A percentile compares a stretch with the other conserved stretches of the same genome.
Conservation (phyloP, 192 early-diverging fungal genomes). For the Entrophospora sp. region DNA sequence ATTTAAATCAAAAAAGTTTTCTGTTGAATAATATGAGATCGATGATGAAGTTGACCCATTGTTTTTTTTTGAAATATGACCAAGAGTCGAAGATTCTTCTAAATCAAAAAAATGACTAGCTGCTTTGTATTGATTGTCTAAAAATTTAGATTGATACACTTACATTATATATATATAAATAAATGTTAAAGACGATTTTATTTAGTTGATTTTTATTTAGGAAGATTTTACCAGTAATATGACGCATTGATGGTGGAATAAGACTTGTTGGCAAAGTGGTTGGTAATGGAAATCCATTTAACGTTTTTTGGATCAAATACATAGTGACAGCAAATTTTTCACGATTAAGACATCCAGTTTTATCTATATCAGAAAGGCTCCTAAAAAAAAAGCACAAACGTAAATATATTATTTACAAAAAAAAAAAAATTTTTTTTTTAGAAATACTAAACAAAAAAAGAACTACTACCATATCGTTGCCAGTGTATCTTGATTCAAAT, state of each 20-base stretch:
- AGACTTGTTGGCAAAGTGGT: slow-evolving; percentile 44
- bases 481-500: slow-evolving; percentile 53
- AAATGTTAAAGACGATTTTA: slow-evolving; percentile 12
- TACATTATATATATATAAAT: not conserved
- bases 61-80: not conserved
- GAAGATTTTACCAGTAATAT: slow-evolving; percentile 1
- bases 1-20: not conserved
- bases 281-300: slow-evolving; percentile 45
- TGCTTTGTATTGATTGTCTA: not conserved
- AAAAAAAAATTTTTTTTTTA: slow-evolving; percentile 32
- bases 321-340: slow-evolving; percentile 79
- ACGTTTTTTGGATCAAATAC: slow-evolving; percentile 60
- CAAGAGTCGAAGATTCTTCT: not conserved
- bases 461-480: slow-evolving; percentile 60
- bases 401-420: slow-evolving; percentile 27
- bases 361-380: slow-evolving; percentile 62
- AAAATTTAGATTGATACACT: not conserved
- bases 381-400: slow-evolving; percentile 14
- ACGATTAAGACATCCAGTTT: slow-evolving; percentile 48
- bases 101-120: not conserved
- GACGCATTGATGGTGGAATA: slow-evolving; percentile 46
- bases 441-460: not conserved
- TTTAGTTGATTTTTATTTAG: too few species aligned
- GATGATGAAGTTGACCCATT: not conserved
- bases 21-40: not conserved